Evolutionary conservation across 1,139 yeast genomes (phyloP).

Genomic region (Lodderomyces margitis): DNA sequence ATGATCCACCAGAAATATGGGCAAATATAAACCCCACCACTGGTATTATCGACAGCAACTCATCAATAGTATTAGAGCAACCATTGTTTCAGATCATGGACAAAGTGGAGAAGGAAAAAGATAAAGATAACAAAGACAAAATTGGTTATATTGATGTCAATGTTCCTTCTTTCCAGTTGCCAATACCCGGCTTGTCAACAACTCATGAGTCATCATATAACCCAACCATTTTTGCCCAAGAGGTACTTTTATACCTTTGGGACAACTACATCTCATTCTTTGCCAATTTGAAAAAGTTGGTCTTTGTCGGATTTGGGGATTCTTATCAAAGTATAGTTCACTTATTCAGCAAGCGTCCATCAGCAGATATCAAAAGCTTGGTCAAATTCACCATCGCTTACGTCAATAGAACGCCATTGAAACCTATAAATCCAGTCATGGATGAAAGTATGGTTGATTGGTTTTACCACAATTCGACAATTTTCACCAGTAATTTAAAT

Average conservation of each 20-base stretch:
- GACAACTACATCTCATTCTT: slow-evolving; percentile 84
- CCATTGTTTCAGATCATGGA: slow-evolving; percentile 41
- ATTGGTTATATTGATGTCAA: slow-evolving; percentile 84
- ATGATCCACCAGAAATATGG: slow-evolving; percentile 94
- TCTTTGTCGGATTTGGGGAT: slow-evolving; percentile 87
- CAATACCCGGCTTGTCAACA: slow-evolving; percentile 26
- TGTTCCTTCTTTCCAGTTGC: slow-evolving; percentile 54
- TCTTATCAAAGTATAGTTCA: slow-evolving; percentile 87
- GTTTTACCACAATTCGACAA: slow-evolving; percentile 83
- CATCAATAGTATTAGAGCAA: slow-evolving; percentile 60
- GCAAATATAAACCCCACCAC: slow-evolving; percentile 78
- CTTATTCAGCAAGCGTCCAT: slow-evolving; percentile 75
- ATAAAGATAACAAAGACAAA: slow-evolving; percentile 51
- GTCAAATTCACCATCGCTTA: slow-evolving; percentile 76
- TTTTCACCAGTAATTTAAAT: slow-evolving; percentile 73
- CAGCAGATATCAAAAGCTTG: slow-evolving; percentile 52
- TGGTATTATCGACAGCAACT: slow-evolving; percentile 72
- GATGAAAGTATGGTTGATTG: slow-evolving; percentile 90
- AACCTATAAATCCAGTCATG: slow-evolving; percentile 78
- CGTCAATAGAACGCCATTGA: slow-evolving; percentile 61
- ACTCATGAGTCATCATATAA: slow-evolving; percentile 42
- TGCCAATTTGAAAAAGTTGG: slow-evolving; percentile 61
- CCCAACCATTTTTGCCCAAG: slow-evolving; percentile 70
- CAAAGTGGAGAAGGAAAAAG: slow-evolving; percentile 32
- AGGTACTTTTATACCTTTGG: slow-evolving; percentile 77